Percentiles rank a stretch among this genome's conserved stretches.
Evolutionary conservation across 176 grass and related monocot species (phyloP).

Genomic region (Phyllostachys edulis): DNA sequence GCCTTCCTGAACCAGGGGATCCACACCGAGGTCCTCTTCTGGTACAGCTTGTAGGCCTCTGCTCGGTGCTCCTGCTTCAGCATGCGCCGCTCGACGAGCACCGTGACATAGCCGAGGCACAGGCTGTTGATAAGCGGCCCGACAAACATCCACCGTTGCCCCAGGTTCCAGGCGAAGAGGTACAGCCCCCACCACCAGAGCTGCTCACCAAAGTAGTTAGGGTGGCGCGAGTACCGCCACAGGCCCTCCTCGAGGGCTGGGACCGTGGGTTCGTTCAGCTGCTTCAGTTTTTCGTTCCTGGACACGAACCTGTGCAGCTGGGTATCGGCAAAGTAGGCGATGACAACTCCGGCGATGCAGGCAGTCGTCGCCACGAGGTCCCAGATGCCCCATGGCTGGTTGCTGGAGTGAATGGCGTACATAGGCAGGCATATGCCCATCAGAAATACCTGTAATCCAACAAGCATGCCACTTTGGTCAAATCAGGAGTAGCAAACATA

Average conservation of each 20-base stretch:
- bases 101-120: constrained; percentile 80
- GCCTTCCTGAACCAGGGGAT: constrained; percentile 84
- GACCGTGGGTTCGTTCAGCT: constrained; percentile 31
- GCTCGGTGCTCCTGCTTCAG: constrained; percentile 69
- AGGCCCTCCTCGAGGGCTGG: constrained; percentile 63
- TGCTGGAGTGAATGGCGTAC: constrained; percentile 66
- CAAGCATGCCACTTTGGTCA: background rate
- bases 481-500: background rate
- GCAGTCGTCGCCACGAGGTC: constrained; percentile 43
- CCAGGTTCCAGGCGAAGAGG: constrained; percentile 76
- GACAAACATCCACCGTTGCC: constrained; percentile 68
- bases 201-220: constrained; percentile 88
- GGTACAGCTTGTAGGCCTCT: constrained; percentile 64
- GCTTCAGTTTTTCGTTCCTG: constrained; percentile 51
- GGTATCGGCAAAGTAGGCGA: constrained; percentile 76
- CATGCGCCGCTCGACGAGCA: constrained; percentile 78
- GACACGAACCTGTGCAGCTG: constrained; percentile 71
- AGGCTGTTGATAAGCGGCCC: constrained; percentile 70
- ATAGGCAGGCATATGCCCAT: constrained; percentile 85
- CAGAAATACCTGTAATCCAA: constrained; percentile 64
- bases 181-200: constrained; percentile 93
- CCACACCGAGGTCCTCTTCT: constrained; percentile 73
- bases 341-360: constrained; percentile 56
- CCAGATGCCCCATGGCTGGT: constrained; percentile 53
- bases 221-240: constrained; percentile 88